These are phyloP conservation scores for Globisporangium nodosum DNA, from an alignment of 352 stramenopile genomes.

Conservation along the genomic window DNA sequence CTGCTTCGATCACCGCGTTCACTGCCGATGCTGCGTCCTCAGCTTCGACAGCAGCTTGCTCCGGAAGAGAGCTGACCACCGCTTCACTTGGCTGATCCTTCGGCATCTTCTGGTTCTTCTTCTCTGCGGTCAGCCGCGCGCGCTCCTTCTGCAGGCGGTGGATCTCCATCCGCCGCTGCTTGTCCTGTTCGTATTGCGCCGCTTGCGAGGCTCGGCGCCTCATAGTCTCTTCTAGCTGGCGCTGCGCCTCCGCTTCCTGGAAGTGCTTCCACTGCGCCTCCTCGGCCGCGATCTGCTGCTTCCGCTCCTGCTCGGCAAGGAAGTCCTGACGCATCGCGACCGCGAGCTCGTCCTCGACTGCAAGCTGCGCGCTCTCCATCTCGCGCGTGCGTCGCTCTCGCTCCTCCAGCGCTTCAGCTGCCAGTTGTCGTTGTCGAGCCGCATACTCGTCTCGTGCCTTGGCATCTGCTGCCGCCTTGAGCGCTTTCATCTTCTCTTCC, in stretches of 20 bases:
- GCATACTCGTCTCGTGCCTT: constrained; percentile 47
- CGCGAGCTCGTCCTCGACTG: constrained; percentile 43
- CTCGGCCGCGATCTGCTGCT: constrained; percentile 47
- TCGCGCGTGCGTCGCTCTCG: constrained; percentile 26
- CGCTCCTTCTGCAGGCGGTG: constrained; percentile 57
- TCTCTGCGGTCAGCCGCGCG: constrained; percentile 19
- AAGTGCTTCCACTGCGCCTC: constrained; percentile 57
- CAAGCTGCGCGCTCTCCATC: constrained; percentile 35
- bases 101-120: constrained; percentile 10
- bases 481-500: constrained; percentile 49
- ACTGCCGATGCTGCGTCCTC: background rate
- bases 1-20: background rate
- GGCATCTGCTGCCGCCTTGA: constrained; percentile 58
- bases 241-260: constrained; percentile 41
- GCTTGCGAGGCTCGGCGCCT: constrained; percentile 43
- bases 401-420: constrained; percentile 27
- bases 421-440: constrained; percentile 28
- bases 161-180: constrained; percentile 56
- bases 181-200: constrained; percentile 62
- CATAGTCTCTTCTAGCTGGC: constrained; percentile 42
- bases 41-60: background rate
- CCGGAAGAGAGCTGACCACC: background rate
- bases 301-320: constrained; percentile 32
- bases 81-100: background rate
- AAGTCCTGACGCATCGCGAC: constrained; percentile 27